These are phyloP conservation scores for Melampsora americana DNA, from an alignment of 1,284 basidiomycete species.

Conservation along the genomic window DNA sequence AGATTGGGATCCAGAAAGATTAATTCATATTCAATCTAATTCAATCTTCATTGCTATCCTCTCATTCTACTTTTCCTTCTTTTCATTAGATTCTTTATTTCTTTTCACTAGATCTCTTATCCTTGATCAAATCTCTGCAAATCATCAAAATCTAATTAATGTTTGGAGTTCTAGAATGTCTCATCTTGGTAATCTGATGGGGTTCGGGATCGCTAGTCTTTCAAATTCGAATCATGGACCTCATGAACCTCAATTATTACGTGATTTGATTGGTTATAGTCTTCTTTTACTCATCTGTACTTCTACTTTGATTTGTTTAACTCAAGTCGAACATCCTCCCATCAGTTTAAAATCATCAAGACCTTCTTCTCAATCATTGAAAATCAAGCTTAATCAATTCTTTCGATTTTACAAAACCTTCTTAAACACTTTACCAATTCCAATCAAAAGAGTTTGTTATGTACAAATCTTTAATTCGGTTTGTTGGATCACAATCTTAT, in stretches of 20 bases:
- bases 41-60: slow-evolving; percentile 14
- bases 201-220: neutral
- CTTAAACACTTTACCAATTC: slow-evolving; percentile 13
- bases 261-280: neutral
- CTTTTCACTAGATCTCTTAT: slow-evolving; percentile 11
- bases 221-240: neutral
- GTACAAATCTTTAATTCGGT: slow-evolving; percentile 17
- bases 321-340: slow-evolving; percentile 10
- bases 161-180: slow-evolving; percentile 8
- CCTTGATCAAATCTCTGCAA: slow-evolving; percentile 16
- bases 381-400: neutral
- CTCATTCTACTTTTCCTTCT: slow-evolving; percentile 15
- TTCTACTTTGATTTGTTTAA: neutral
- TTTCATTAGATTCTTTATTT: slow-evolving; percentile 11
- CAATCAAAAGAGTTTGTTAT: slow-evolving; percentile 25
- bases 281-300: slow-evolving; percentile 1
- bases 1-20: slow-evolving; percentile 27
- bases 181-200: neutral
- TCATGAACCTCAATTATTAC: slow-evolving; percentile 13
- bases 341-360: neutral
- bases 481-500: slow-evolving; percentile 27
- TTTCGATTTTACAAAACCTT: slow-evolving; percentile 8
- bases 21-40: neutral
- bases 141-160: slow-evolving; percentile 15
- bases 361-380: neutral